Conservation (phyloP, 345 rosid species). For the Boechera stricta region DNA sequence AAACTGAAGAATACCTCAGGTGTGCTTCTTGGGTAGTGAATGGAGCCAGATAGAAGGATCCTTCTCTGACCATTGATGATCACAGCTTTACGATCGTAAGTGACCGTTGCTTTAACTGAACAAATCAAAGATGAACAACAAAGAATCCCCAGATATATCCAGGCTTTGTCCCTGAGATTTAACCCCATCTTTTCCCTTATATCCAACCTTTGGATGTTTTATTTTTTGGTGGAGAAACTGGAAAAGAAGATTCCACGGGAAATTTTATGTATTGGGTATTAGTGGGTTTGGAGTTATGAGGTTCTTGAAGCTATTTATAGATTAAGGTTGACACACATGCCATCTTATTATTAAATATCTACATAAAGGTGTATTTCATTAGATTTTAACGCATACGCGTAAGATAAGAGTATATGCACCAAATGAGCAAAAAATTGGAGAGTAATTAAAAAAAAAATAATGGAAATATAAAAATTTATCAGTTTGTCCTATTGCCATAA, state of each 20-base stretch:
- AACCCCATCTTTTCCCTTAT: constrained; percentile 20
- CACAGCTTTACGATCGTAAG: constrained; percentile 58
- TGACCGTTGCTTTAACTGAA: constrained; percentile 42
- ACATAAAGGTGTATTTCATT: background rate
- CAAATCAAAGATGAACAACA: constrained; percentile 40
- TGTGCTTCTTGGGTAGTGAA: constrained; percentile 69
- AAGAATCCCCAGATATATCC: constrained; percentile 33
- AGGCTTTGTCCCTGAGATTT: constrained; percentile 12
- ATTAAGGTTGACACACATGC: constrained; percentile 27
- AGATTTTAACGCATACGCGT: background rate
- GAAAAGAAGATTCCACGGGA: constrained; percentile 24
- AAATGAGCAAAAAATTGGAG: background rate
- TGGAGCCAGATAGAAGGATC: constrained; percentile 66
- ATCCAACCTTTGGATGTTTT: constrained; percentile 4
- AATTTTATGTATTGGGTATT: background rate
- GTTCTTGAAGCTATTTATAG: constrained; percentile 41
- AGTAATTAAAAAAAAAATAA: background rate
- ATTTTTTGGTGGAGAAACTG: background rate
- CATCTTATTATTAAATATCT: constrained; percentile 4
- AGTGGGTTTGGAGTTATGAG: constrained; percentile 28
- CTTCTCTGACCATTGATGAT: constrained; percentile 59
- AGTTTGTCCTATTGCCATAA: background rate
- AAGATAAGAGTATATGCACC: background rate
- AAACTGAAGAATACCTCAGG: constrained; percentile 50
- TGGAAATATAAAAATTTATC: background rate